Conservation (phyloP, 148 eudicot genomes). For the Chenopodium formosanum region DNA sequence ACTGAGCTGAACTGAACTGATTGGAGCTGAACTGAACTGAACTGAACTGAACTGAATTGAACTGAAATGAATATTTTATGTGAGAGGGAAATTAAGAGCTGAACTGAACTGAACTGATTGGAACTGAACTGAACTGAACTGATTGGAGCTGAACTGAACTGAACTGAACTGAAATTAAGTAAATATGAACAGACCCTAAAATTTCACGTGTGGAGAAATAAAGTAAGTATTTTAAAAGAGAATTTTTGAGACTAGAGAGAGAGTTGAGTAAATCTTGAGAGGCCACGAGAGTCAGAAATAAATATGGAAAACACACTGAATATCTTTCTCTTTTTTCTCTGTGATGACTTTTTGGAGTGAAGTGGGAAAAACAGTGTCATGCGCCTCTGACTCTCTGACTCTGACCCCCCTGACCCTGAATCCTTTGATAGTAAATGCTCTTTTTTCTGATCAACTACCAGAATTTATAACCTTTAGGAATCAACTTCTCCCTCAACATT, state of each 20-base stretch:
- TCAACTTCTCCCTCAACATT: background rate
- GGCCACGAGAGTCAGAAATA: conserved; percentile 1
- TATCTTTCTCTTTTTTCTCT: background rate
- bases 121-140: too few species aligned
- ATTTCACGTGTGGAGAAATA: too few species aligned
- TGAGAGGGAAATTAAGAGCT: too few species aligned
- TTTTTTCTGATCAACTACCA: background rate
- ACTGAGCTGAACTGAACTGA: too few species aligned
- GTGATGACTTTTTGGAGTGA: conserved; percentile 9
- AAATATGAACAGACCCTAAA: too few species aligned
- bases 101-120: too few species aligned
- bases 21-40: too few species aligned
- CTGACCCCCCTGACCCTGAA: conserved; percentile 21
- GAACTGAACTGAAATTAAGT: too few species aligned
- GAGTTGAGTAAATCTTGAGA: conserved; percentile 26
- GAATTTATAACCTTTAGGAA: conserved; percentile 1
- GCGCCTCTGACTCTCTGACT: conserved; percentile 17
- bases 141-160: too few species aligned
- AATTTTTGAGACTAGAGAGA: background rate
- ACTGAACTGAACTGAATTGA: too few species aligned
- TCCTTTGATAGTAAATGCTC: conserved; percentile 21
- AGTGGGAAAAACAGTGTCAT: conserved; percentile 24
- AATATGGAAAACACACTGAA: background rate
- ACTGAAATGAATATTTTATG: too few species aligned
- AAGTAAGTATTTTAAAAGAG: too few species aligned